phyloP scores from a whole-genome alignment of 2,329 filamentous ascomycete genomes.

The Furcasterigmium sp. region DNA sequence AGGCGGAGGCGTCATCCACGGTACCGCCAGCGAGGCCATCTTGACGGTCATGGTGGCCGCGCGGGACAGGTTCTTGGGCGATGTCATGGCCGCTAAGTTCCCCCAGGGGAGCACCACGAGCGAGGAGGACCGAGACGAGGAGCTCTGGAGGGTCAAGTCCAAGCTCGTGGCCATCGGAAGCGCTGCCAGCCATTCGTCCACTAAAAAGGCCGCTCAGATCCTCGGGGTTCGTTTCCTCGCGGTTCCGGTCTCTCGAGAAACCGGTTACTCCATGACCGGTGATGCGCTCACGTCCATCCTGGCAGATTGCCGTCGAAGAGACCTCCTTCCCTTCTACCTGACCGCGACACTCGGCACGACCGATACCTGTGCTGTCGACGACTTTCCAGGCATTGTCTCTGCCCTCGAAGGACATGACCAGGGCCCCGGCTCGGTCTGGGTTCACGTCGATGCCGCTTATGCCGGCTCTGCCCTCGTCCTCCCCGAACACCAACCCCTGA shows the following conservation, averaged over 20 bases:
- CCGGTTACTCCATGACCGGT: conserved; percentile 68
- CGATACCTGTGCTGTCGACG: conserved; percentile 81
- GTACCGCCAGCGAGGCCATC: conserved; percentile 82
- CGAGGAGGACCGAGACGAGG: conserved; percentile 51
- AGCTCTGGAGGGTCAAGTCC: conserved; percentile 51
- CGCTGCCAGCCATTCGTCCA: conserved; percentile 75
- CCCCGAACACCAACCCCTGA: conserved; percentile 71
- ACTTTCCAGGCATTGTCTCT: conserved; percentile 63
- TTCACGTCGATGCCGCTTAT: conserved; percentile 91
- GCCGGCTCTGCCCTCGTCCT: conserved; percentile 80
- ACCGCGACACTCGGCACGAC: conserved; percentile 84
- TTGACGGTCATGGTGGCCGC: conserved; percentile 85
- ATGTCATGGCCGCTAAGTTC: conserved; percentile 45
- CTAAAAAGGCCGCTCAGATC: conserved; percentile 82
- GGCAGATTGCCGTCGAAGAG: conserved; percentile 58
- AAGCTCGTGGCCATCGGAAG: conserved; percentile 73
- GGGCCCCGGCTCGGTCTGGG: conserved; percentile 61
- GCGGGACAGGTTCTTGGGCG: conserved; percentile 68
- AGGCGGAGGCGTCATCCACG: conserved; percentile 92
- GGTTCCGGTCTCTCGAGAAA: conserved; percentile 56
- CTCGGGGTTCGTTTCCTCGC: conserved; percentile 76
- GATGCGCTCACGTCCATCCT: conserved; percentile 56
- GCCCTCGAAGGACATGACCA: conserved; percentile 37
- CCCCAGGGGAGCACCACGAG: conserved; percentile 40
- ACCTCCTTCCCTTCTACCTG: conserved; percentile 80